Percentiles rank a stretch among this genome's conserved stretches.
These are phyloP conservation scores for Cryphonectria nitschkei DNA, from an alignment of 2,329 filamentous ascomycete species.

Conservation along the genomic window DNA sequence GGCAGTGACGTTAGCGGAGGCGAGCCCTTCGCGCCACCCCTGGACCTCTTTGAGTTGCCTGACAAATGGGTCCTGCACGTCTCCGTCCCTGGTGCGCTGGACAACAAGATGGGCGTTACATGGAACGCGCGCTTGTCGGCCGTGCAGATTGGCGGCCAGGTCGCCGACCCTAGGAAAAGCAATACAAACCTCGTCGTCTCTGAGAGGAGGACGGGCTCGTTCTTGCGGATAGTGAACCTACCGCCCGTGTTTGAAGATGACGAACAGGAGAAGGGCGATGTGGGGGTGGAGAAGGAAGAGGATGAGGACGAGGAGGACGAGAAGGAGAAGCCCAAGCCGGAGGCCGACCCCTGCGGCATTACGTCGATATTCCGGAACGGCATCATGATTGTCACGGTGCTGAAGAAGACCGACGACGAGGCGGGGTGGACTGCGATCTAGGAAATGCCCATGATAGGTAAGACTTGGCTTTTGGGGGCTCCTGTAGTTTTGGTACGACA, in stretches of 20 bases:
- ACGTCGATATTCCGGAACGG: slow-evolving; percentile 79
- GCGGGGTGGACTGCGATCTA: slow-evolving; percentile 65
- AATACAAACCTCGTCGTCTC: slow-evolving; percentile 56
- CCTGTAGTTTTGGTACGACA: neutral
- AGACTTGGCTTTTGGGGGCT: neutral
- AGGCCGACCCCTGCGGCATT: slow-evolving; percentile 70
- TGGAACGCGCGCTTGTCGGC: slow-evolving; percentile 72
- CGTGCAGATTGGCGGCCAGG: slow-evolving; percentile 71
- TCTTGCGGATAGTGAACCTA: slow-evolving; percentile 71
- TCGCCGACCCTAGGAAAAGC: slow-evolving; percentile 69
- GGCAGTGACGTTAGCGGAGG: slow-evolving; percentile 31
- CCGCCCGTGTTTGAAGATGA: slow-evolving; percentile 45
- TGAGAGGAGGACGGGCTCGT: slow-evolving; percentile 74
- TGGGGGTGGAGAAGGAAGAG: too few species aligned
- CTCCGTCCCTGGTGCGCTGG: slow-evolving; percentile 77
- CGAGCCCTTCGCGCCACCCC: slow-evolving; percentile 63
- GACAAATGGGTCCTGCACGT: slow-evolving; percentile 67
- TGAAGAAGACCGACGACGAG: slow-evolving; percentile 73
- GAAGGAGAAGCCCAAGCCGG: slow-evolving; percentile 47
- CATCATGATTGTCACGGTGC: slow-evolving; percentile 74
- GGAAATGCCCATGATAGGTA: too few species aligned
- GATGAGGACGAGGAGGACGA: neutral
- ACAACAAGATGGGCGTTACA: slow-evolving; percentile 75
- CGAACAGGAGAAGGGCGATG: slow-evolving; percentile 35
- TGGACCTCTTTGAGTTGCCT: slow-evolving; percentile 73